Percentiles rank a stretch among this genome's conserved stretches.
These are phyloP conservation scores for Mycena indigotica DNA, from an alignment of 768 basidiomycete species.

Conservation along the genomic window DNA sequence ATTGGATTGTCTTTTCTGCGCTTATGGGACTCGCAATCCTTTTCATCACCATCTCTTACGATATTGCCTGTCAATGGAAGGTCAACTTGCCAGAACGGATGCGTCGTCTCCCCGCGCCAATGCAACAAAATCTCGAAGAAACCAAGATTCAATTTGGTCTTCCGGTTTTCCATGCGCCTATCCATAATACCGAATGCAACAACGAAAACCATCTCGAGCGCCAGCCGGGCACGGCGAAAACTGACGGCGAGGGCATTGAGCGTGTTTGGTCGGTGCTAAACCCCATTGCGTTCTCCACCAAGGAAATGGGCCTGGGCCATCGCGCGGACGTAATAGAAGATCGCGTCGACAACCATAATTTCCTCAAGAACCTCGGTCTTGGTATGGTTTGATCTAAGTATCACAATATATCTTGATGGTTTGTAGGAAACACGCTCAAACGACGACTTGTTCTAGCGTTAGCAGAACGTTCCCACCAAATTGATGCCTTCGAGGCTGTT, in stretches of 20 bases:
- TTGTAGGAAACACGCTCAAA: constrained; percentile 2
- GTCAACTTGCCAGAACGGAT: constrained; percentile 23
- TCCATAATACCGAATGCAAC: constrained; percentile 25
- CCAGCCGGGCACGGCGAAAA: constrained; percentile 35
- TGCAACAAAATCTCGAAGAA: neutral
- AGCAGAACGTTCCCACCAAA: constrained; percentile 7
- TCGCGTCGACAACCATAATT: constrained; percentile 14
- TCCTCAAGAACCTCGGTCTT: constrained; percentile 9
- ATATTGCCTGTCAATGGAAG: constrained; percentile 2
- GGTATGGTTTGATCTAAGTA: too few relatives aligned
- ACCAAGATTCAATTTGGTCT: constrained; percentile 21
- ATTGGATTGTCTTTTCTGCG: neutral
- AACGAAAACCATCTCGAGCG: constrained; percentile 26
- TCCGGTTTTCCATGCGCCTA: constrained; percentile 32
- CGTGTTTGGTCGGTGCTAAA: constrained; percentile 38
- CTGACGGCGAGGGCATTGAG: constrained; percentile 35
- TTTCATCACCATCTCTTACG: neutral
- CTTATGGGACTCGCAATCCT: neutral
- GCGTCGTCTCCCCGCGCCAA: constrained; percentile 6
- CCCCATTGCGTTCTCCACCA: constrained; percentile 32
- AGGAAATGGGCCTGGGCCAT: constrained; percentile 38
- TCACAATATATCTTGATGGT: too few relatives aligned
- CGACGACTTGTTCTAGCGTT: constrained; percentile 14
- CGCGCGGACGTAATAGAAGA: constrained; percentile 13
- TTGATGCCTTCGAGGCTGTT: constrained; percentile 2